phyloP scores from a whole-genome alignment of 495 filamentous ascomycete genomes.

The Penicillium samsonianum region DNA sequence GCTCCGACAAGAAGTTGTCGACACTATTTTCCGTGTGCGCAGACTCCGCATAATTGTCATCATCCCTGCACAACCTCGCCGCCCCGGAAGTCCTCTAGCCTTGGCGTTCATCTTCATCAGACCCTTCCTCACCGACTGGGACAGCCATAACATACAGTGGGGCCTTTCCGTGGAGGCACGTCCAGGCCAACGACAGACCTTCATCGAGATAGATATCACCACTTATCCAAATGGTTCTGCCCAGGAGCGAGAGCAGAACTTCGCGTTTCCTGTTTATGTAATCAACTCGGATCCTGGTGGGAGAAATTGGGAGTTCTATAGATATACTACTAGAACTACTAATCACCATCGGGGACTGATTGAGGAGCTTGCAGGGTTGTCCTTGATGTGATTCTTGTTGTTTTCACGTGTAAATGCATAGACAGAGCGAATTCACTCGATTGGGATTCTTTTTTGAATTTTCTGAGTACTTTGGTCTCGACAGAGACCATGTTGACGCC shows the following conservation, averaged over 20 bases:
- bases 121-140: not conserved
- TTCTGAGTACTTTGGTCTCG: not conserved
- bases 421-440: not conserved
- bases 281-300: not conserved
- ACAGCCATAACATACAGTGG: not conserved
- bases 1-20: not conserved
- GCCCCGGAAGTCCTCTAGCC: not conserved
- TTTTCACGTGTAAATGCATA: not conserved
- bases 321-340: not conserved
- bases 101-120: not conserved
- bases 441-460: not conserved
- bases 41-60: not conserved
- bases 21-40: not conserved
- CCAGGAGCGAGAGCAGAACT: not conserved
- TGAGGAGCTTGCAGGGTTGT: not conserved
- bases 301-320: not conserved
- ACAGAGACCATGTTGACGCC: not conserved
- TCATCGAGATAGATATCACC: not conserved
- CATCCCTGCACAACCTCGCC: not conserved
- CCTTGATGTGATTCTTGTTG: not conserved
- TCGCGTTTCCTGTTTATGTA: not conserved
- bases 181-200: not conserved
- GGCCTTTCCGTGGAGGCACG: not conserved
- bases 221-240: not conserved
- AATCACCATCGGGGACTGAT: not conserved